Conservation (phyloP, 495 filamentous ascomycete genomes). For the Xylaria sp. region DNA sequence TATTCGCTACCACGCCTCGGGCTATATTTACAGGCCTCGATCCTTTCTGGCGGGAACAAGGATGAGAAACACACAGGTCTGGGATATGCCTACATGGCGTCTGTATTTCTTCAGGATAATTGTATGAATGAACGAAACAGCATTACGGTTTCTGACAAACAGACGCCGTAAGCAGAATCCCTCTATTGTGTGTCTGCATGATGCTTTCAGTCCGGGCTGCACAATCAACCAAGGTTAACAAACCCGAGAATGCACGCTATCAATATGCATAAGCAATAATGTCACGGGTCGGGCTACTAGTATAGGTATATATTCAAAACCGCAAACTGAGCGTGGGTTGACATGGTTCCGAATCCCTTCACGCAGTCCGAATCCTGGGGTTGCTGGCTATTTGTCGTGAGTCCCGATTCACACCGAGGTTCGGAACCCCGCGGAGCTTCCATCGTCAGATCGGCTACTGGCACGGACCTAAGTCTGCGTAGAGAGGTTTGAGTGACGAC, state of each 20-base stretch:
- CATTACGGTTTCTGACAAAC: background rate
- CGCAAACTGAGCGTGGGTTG: background rate
- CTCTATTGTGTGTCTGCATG: slow-evolving; percentile 1
- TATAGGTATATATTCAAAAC: background rate
- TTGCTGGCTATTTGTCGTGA: background rate
- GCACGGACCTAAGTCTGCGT: too few species aligned
- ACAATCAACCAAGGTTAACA: background rate
- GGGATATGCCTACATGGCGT: background rate
- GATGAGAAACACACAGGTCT: background rate
- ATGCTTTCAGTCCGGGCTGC: slow-evolving; percentile 7
- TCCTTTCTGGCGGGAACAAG: slow-evolving; percentile 13
- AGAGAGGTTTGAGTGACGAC: background rate
- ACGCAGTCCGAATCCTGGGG: slow-evolving; percentile 10
- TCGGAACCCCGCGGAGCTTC: slow-evolving; percentile 13
- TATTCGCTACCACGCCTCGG: slow-evolving; percentile 14
- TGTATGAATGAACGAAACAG: background rate
- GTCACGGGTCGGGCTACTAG: background rate
- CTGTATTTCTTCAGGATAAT: background rate
- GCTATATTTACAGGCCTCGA: background rate
- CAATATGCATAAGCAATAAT: slow-evolving; percentile 8
- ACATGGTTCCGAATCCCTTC: slow-evolving; percentile 16
- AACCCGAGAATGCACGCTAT: slow-evolving; percentile 4
- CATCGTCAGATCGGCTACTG: background rate
- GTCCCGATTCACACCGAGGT: slow-evolving; percentile 6
- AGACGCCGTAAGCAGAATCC: background rate